These are phyloP conservation scores for Chalciporus pseudorubinellus DNA, from an alignment of 768 basidiomycete species.

Conservation along the genomic window DNA sequence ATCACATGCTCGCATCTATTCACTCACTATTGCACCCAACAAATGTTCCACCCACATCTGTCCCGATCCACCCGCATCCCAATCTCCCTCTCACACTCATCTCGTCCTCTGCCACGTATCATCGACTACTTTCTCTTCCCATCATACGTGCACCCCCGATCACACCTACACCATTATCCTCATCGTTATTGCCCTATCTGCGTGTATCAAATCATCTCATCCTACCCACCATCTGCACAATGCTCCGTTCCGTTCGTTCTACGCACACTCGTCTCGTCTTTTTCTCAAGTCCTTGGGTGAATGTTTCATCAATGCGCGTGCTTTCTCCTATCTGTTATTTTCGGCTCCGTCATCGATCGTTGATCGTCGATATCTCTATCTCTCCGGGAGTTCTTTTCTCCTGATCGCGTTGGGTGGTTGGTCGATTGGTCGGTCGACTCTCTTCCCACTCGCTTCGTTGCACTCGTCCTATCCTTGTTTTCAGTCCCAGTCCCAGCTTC, in stretches of 20 bases:
- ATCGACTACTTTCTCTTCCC: neutral
- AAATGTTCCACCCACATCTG: slow-evolving; percentile 21
- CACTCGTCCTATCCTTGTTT: neutral
- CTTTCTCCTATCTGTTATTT: neutral
- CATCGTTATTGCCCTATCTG: slow-evolving; percentile 26
- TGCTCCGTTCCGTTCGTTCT: slow-evolving; percentile 22
- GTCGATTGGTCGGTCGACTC: too few relatives aligned
- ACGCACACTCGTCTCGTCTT: neutral
- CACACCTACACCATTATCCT: slow-evolving; percentile 27
- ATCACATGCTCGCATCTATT: slow-evolving; percentile 29
- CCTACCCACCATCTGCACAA: slow-evolving; percentile 14
- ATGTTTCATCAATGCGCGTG: neutral
- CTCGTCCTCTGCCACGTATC: slow-evolving; percentile 1
- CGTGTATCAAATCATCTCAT: slow-evolving; percentile 25
- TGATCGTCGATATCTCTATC: neutral
- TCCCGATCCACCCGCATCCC: slow-evolving; percentile 19
- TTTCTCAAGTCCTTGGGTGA: neutral
- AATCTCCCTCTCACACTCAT: slow-evolving; percentile 13
- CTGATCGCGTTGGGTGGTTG: too few relatives aligned
- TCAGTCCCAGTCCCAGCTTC: neutral
- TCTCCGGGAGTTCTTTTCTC: neutral
- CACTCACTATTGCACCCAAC: slow-evolving; percentile 14
- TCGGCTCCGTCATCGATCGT: neutral
- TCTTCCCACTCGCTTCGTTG: neutral
- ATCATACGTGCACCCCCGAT: slow-evolving; percentile 16